These are phyloP conservation scores for Guyanaporus albipodus DNA, from an alignment of 768 basidiomycete genomes.

Conservation along the genomic window DNA sequence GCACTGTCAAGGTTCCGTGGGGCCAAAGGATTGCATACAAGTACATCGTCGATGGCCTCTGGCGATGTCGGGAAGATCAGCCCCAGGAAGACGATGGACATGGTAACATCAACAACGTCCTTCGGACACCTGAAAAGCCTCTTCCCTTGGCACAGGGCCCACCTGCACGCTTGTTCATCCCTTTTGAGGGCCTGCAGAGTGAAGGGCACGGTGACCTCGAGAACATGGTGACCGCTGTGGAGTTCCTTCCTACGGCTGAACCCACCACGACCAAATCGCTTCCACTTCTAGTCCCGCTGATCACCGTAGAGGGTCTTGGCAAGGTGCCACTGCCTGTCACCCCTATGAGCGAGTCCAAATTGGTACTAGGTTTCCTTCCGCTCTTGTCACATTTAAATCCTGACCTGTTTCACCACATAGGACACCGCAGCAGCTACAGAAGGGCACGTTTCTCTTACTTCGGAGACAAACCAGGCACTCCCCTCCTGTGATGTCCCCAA, in stretches of 20 bases:
- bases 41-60: slow-evolving; percentile 73
- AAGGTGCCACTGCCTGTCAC: slow-evolving; percentile 32
- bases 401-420: slow-evolving; percentile 3
- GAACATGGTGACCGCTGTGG: slow-evolving; percentile 25
- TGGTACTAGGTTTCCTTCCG: slow-evolving; percentile 9
- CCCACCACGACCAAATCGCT: slow-evolving; percentile 1
- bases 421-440: slow-evolving; percentile 23
- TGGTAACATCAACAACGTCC: slow-evolving; percentile 72
- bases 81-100: slow-evolving; percentile 57
- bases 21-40: slow-evolving; percentile 66
- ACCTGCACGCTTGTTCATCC: slow-evolving; percentile 16
- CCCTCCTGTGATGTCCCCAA: slow-evolving; percentile 23
- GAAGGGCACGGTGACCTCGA: slow-evolving; percentile 15
- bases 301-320: slow-evolving; percentile 10
- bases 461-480: neutral
- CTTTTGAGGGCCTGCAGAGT: neutral
- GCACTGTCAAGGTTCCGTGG: slow-evolving; percentile 54
- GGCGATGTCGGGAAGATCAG: slow-evolving; percentile 50
- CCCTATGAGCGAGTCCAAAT: slow-evolving; percentile 21
- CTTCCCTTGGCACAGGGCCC: neutral
- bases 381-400: neutral
- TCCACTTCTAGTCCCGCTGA: slow-evolving; percentile 19
- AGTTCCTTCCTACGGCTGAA: slow-evolving; percentile 16
- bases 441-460: slow-evolving; percentile 7
- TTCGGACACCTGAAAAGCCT: slow-evolving; percentile 49